Percentiles rank a stretch among this genome's conserved stretches.
Evolutionary conservation across 371 early-diverging fungal genomes (phyloP).

Genomic region (Capillidium heterosporum): DNA sequence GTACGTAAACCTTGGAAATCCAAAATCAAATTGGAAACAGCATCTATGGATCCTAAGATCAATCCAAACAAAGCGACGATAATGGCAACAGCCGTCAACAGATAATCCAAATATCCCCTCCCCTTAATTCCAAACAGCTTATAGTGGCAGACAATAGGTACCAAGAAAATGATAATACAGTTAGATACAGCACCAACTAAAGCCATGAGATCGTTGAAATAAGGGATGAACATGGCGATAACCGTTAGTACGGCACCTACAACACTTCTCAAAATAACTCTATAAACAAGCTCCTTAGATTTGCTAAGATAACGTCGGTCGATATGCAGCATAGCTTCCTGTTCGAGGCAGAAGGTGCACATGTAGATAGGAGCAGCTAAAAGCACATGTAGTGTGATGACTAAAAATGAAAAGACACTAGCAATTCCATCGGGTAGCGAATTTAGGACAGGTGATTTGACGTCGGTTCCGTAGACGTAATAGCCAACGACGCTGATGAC

Average conservation of each 20-base stretch:
- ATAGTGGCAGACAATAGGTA: constrained; percentile 61
- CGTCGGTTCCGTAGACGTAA: constrained; percentile 49
- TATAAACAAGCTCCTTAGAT: constrained; percentile 27
- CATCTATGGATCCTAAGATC: constrained; percentile 52
- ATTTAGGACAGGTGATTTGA: constrained; percentile 49
- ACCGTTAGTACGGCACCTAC: constrained; percentile 23
- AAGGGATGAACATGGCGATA: constrained; percentile 51
- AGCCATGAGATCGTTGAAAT: constrained; percentile 63
- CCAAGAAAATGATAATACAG: constrained; percentile 57
- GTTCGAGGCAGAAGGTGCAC: constrained; percentile 57
- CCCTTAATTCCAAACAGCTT: constrained; percentile 43
- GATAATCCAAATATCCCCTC: constrained; percentile 30
- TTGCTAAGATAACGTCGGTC: not conserved
- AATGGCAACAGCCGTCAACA: constrained; percentile 31
- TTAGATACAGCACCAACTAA: constrained; percentile 64
- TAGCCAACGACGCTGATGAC: constrained; percentile 61
- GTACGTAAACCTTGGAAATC: not conserved
- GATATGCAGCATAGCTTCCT: constrained; percentile 33
- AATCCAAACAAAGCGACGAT: constrained; percentile 50
- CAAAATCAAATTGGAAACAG: constrained; percentile 28
- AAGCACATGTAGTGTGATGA: constrained; percentile 67
- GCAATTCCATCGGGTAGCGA: constrained; percentile 33
- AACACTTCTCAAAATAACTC: constrained; percentile 35
- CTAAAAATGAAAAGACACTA: constrained; percentile 37
- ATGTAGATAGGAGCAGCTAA: constrained; percentile 65